Base-by-base conservation (phyloP, 257 asterid genomes). In the Gentiana macrophylla region DNA sequence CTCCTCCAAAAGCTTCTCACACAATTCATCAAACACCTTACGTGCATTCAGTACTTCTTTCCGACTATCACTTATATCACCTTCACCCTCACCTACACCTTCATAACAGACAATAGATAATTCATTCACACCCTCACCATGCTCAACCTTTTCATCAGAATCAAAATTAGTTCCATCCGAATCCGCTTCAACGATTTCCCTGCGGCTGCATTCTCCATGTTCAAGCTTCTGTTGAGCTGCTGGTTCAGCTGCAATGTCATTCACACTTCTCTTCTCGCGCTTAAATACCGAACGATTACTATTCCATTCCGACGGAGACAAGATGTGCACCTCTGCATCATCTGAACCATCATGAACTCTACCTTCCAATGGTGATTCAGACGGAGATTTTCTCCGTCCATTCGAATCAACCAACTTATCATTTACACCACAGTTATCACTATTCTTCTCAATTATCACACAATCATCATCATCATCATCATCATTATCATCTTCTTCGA, bases 81-180 rank as follows among this genome's bases (percentile, higher is more conserved):
- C 54, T 24, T 24, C 24, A 24, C 24, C 24, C 24, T 24, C 24
- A 24, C 24, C 24, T 24, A 24, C 24, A n/a, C 11, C 59, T 38
- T 65, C 54, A 57, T 57, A 64, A 1, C 52, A 57, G 33, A 32
- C 63, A 56, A 56, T 33, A 59, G 3, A 12, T 15, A 50, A 47
- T 50, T 50, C n/a, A 41, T 15, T 12, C 33, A 37, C 1, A 12
- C 52, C 37, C 50, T 64, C 8, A 9, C 35, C 24, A 4, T 49
- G 32, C 36, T 34, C 8, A 3, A 24, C 15, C 24, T 32, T 43
- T 11, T 32, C n/a, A 32, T 34, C 24, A 8, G 24, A 38, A 56
- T 37, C 33, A 35, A 12, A 44, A 37, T 35, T 12, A 8, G 11
- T 36, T 37, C 33, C 3, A 11, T 44, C 51, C 12, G 1, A 24